Percentiles rank a stretch among this genome's conserved stretches.
These are phyloP conservation scores for Heracleum sosnowskyi DNA, from an alignment of 129 eudicot species.

Conservation along the genomic window DNA sequence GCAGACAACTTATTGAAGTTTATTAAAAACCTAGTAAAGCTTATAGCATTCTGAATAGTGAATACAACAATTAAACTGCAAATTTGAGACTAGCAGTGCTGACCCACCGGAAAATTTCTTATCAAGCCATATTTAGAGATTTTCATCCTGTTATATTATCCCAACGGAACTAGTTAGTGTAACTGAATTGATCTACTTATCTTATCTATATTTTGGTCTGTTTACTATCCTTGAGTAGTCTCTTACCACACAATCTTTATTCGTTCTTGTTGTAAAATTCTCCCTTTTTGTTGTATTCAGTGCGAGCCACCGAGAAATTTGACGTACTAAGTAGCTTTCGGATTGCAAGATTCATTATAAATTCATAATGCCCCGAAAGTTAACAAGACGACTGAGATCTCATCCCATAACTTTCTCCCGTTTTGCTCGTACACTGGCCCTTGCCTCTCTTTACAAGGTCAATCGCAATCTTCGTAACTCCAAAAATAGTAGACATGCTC, in stretches of 20 bases:
- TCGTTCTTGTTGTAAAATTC: background rate
- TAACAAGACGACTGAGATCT: constrained; percentile 15
- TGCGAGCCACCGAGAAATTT: background rate
- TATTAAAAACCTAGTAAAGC: background rate
- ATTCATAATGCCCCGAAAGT: constrained; percentile 35
- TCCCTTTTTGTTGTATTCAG: background rate
- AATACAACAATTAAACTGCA: background rate
- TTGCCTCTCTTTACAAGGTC: constrained; percentile 18
- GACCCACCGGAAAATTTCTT: background rate
- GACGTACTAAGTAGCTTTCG: background rate
- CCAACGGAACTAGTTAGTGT: background rate
- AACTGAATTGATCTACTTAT: background rate
- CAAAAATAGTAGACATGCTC: background rate
- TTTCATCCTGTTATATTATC: background rate
- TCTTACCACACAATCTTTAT: background rate
- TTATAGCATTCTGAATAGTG: background rate
- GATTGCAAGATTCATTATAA: background rate
- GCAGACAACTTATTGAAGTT: background rate
- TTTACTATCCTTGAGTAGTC: background rate
- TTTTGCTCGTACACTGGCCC: constrained; percentile 39
- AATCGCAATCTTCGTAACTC: constrained; percentile 8
- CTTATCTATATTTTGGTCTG: background rate
- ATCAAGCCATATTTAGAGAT: background rate
- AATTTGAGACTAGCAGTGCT: background rate
- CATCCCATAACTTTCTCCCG: constrained; percentile 36